A percentile compares a stretch with the other conserved stretches of the same genome.
phyloP scores from a whole-genome alignment of 192 early-diverging fungal species.

The Spinellus fusiger region DNA sequence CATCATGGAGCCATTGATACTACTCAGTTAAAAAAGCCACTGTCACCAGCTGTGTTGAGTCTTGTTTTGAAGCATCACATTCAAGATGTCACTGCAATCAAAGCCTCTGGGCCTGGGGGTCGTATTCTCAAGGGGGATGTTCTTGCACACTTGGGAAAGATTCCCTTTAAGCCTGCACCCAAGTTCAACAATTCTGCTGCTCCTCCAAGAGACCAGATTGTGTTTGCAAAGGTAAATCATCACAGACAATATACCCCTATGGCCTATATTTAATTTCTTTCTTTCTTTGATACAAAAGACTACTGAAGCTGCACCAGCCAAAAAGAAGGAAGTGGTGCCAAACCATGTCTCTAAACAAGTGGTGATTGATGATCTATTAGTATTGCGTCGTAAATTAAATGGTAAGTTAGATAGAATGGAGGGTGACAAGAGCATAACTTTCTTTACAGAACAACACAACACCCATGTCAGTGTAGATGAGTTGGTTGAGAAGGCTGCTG shows the following conservation, averaged over 20 bases:
- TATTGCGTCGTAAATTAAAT: conserved; percentile 36
- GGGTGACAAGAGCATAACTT: neutral
- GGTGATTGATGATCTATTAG: conserved; percentile 42
- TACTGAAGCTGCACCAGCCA: conserved; percentile 34
- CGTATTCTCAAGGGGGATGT: conserved; percentile 76
- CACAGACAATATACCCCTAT: neutral
- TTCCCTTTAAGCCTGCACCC: conserved; percentile 42
- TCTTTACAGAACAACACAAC: conserved; percentile 26
- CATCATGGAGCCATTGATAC: conserved; percentile 27
- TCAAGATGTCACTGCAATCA: conserved; percentile 39
- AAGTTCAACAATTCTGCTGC: conserved; percentile 34
- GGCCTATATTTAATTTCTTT: neutral
- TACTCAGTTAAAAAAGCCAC: conserved; percentile 41
- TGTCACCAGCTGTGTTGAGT: conserved; percentile 47
- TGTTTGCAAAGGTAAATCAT: conserved; percentile 25
- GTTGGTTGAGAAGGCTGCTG: conserved; percentile 90
- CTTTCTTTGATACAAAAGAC: neutral
- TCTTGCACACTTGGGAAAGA: conserved; percentile 55
- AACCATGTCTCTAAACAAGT: conserved; percentile 49
- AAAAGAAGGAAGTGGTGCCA: conserved; percentile 14
- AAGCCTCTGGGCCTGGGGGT: conserved; percentile 61
- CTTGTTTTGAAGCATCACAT: conserved; percentile 48
- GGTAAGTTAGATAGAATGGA: conserved; percentile 20
- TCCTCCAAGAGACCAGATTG: conserved; percentile 33
- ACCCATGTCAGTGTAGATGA: conserved; percentile 81